phyloP scores from a whole-genome alignment of 371 early-diverging fungal species.

The Amoeboaphelidium occidentale region DNA sequence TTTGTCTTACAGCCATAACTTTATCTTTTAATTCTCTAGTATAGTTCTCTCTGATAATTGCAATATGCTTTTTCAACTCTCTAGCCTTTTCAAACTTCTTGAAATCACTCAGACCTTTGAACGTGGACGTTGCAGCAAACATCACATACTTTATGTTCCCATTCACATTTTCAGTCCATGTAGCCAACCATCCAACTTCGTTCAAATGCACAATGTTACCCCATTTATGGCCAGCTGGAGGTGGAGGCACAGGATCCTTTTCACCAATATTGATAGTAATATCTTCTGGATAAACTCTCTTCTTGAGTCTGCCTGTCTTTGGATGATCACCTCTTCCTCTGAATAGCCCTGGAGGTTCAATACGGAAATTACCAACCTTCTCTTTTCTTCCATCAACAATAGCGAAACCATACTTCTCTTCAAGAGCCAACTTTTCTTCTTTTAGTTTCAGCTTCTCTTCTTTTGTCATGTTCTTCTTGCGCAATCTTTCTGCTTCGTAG shows the following conservation, averaged over 20 bases:
- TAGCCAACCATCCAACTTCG: slow-evolving; percentile 87
- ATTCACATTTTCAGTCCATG: slow-evolving; percentile 92
- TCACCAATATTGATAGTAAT: slow-evolving; percentile 73
- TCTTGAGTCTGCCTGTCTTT: slow-evolving; percentile 60
- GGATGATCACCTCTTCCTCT: slow-evolving; percentile 91
- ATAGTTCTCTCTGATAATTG: slow-evolving; percentile 47
- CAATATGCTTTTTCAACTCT: slow-evolving; percentile 51
- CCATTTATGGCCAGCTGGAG: slow-evolving; percentile 79
- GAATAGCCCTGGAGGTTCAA: slow-evolving; percentile 90
- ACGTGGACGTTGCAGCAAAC: slow-evolving; percentile 64
- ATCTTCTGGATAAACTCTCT: slow-evolving; percentile 67
- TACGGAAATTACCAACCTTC: slow-evolving; percentile 85
- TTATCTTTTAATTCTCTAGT: slow-evolving; percentile 45
- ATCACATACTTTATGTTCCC: slow-evolving; percentile 75
- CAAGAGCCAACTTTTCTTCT: slow-evolving; percentile 38
- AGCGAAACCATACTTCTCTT: slow-evolving; percentile 48
- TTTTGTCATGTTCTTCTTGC: slow-evolving; percentile 58
- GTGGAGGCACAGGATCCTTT: slow-evolving; percentile 45
- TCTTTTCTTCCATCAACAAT: slow-evolving; percentile 71
- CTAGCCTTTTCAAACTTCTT: slow-evolving; percentile 90
- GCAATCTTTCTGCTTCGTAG: slow-evolving; percentile 44
- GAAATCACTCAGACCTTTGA: slow-evolving; percentile 83
- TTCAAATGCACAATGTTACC: slow-evolving; percentile 60
- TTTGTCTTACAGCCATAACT: slow-evolving; percentile 51
- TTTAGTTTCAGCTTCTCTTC: slow-evolving; percentile 61